Conservation (phyloP, 768 basidiomycete genomes). For the Pilatotrama ljubarskyi region DNA sequence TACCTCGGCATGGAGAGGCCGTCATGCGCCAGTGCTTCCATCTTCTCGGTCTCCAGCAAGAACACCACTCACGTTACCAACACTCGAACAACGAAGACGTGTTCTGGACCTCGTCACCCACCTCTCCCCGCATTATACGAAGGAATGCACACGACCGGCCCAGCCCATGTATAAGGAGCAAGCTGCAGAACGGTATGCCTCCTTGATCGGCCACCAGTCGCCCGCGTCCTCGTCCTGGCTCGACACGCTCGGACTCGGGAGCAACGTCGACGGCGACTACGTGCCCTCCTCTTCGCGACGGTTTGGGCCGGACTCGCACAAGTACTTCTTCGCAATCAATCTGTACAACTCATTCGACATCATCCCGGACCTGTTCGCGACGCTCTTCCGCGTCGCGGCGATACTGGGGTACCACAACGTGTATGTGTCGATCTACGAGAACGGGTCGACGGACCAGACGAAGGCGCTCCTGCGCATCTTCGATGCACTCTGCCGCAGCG, state of each 20-base stretch:
- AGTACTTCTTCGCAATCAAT: conserved; percentile 99
- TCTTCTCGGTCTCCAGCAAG: conserved; percentile 47
- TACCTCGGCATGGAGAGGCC: conserved; percentile 53
- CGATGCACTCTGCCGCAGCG: conserved; percentile 85
- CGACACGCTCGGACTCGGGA: conserved; percentile 53
- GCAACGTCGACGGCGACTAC: conserved; percentile 41
- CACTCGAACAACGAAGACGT: conserved; percentile 78
- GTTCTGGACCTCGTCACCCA: conserved; percentile 86
- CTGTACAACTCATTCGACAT: conserved; percentile 99
- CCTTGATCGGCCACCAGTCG: conserved; percentile 77
- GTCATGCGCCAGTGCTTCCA: conserved; percentile 48
- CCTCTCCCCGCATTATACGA: conserved; percentile 89
- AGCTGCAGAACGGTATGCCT: conserved; percentile 78
- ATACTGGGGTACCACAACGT: conserved; percentile 98
- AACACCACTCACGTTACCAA: conserved; percentile 73
- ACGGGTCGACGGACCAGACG: conserved; percentile 98
- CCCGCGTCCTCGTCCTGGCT: conserved; percentile 63
- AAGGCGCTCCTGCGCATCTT: conserved; percentile 95
- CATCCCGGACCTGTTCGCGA: conserved; percentile 95
- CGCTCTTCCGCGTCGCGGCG: conserved; percentile 89
- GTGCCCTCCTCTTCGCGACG: conserved; percentile 35
- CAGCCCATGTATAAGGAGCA: conserved; percentile 88
- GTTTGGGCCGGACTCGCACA: conserved; percentile 67
- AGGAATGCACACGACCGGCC: conserved; percentile 82
- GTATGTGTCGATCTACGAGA: conserved; percentile 98